A percentile compares a stretch with the other conserved stretches of the same genome.
Conservation (phyloP, 176 grass and related monocot genomes). For the Elaeis guineensis region DNA sequence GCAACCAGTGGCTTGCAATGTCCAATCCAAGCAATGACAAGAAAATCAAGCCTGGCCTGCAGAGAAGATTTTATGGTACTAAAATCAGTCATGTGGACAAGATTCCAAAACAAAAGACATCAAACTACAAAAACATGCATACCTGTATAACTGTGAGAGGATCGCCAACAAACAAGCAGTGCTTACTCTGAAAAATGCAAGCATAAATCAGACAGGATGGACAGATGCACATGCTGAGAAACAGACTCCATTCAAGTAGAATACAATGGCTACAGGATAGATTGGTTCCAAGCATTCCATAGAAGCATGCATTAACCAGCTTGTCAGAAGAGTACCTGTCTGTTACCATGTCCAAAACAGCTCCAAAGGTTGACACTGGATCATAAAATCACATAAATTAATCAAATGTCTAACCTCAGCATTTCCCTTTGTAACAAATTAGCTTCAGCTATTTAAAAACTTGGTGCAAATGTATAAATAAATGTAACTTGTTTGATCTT, state of each 20-base stretch:
- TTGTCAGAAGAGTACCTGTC: conserved; percentile 57
- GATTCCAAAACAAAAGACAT: not conserved
- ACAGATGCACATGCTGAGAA: not conserved
- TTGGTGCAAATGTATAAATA: too few relatives aligned
- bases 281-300: not conserved
- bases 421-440: not conserved
- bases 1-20: conserved; percentile 93
- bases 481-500: too few relatives aligned
- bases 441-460: too few relatives aligned
- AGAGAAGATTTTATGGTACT: conserved; percentile 15
- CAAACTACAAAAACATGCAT: conserved; percentile 9
- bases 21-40: conserved; percentile 83
- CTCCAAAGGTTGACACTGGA: conserved; percentile 92
- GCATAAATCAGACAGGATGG: conserved; percentile 10
- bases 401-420: not conserved
- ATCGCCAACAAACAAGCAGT: conserved; percentile 87
- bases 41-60: conserved; percentile 81
- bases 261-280: not conserved
- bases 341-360: conserved; percentile 99
- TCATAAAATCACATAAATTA: conserved; percentile 15
- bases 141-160: conserved; percentile 92
- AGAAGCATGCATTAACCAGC: not conserved
- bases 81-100: not conserved
- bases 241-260: not conserved
- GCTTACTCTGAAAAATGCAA: conserved; percentile 66